Evolutionary conservation across 2,329 filamentous ascomycete species (phyloP).

Genomic region (Xenoacremonium recifei): DNA sequence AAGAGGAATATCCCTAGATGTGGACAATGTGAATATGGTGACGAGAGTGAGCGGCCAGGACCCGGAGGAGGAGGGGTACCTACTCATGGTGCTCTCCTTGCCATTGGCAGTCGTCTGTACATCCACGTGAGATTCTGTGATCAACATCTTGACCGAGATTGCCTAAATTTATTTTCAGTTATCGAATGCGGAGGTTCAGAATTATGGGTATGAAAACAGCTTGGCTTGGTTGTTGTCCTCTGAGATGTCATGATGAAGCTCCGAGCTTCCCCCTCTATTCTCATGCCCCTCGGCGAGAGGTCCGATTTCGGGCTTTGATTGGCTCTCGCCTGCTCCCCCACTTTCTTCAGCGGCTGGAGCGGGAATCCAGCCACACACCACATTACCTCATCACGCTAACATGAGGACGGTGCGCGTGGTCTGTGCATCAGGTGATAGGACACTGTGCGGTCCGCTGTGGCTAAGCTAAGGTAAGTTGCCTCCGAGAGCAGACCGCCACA

Average conservation of each 20-base stretch:
- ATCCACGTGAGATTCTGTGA: slow-evolving; percentile 53
- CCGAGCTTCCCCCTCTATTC: neutral
- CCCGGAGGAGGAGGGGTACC: slow-evolving; percentile 7
- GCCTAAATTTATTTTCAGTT: neutral
- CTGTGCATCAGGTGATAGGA: too few species aligned
- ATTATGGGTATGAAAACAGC: neutral
- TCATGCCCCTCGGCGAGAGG: neutral
- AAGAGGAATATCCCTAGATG: slow-evolving; percentile 81
- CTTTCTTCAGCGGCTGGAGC: too few species aligned
- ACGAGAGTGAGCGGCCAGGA: slow-evolving; percentile 8
- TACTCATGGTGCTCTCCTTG: slow-evolving; percentile 50
- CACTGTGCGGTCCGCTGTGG: too few species aligned
- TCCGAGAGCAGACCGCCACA: too few species aligned
- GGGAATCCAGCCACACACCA: too few species aligned
- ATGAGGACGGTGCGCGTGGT: too few species aligned
- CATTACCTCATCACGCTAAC: too few species aligned
- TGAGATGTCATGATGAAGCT: neutral
- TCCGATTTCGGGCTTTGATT: neutral
- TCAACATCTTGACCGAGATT: slow-evolving; percentile 42
- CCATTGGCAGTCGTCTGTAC: slow-evolving; percentile 51
- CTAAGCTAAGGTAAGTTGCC: too few species aligned
- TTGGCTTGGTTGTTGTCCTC: too few species aligned
- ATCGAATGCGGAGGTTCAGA: neutral
- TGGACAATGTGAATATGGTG: slow-evolving; percentile 8
- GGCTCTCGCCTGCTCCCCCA: neutral